Conservation (phyloP, 495 filamentous ascomycete species). For the Amniculicola lignicola region DNA sequence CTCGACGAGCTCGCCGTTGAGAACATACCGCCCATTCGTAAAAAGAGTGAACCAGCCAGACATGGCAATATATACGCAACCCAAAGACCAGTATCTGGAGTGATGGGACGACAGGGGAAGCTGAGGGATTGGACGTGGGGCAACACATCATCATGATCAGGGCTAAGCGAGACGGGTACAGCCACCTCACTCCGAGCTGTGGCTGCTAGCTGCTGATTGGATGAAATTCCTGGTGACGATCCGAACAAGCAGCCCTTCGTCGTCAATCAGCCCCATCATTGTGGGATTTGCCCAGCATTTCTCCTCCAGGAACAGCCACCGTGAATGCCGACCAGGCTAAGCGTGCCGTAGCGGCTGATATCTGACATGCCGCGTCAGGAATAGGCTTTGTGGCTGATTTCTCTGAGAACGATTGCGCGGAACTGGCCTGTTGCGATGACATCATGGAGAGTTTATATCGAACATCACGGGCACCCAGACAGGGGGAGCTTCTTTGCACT, state of each 20-base stretch:
- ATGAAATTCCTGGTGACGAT: slow-evolving; percentile 3
- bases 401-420: neutral
- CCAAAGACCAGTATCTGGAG: neutral
- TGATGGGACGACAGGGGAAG: neutral
- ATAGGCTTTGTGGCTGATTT: slow-evolving; percentile 4
- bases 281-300: too few species aligned
- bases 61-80: slow-evolving; percentile 22
- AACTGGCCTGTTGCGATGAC: slow-evolving; percentile 9
- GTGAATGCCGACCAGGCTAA: neutral
- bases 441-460: slow-evolving; percentile 1
- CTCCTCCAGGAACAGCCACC: too few species aligned
- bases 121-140: too few species aligned
- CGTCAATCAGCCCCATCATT: too few species aligned
- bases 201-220: slow-evolving; percentile 7
- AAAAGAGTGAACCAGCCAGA: slow-evolving; percentile 43
- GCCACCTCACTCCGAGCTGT: neutral
- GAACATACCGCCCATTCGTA: slow-evolving; percentile 45
- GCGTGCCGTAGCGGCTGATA: neutral
- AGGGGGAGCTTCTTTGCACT: slow-evolving; percentile 5
- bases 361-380: too few species aligned
- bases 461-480: neutral
- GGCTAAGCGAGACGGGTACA: slow-evolving; percentile 5
- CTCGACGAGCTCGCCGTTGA: slow-evolving; percentile 43
- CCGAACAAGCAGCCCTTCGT: too few species aligned
- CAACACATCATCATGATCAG: neutral